Conservation (phyloP, 805 yeast species). For the Saturnispora saitoi region DNA sequence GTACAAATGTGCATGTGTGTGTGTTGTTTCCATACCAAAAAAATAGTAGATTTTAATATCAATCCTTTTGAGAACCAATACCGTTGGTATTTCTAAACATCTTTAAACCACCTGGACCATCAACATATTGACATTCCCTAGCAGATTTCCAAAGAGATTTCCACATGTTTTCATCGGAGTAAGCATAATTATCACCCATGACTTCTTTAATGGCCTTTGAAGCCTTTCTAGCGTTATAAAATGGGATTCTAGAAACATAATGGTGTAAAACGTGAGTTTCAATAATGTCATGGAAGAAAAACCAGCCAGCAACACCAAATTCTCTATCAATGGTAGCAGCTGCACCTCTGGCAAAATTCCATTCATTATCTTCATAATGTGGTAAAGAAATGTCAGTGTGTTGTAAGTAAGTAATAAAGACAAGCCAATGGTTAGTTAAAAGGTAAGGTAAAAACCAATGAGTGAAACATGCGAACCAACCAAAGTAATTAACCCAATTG, state of each 20-base stretch:
- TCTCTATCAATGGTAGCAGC: constrained; percentile 83
- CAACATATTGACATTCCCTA: constrained; percentile 65
- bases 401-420: constrained; percentile 76
- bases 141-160: constrained; percentile 51
- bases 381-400: constrained; percentile 77
- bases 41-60: background rate
- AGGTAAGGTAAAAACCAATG: constrained; percentile 73
- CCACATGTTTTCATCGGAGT: constrained; percentile 68
- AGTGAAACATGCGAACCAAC: constrained; percentile 52
- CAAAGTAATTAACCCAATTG: constrained; percentile 53
- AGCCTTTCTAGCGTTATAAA: constrained; percentile 78
- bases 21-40: background rate
- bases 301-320: constrained; percentile 70
- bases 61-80: constrained; percentile 31
- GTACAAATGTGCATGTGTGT: background rate
- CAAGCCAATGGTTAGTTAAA: constrained; percentile 85
- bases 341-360: constrained; percentile 88
- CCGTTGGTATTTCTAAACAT: constrained; percentile 72
- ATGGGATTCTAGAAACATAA: constrained; percentile 75
- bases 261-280: constrained; percentile 89
- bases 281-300: constrained; percentile 79
- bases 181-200: constrained; percentile 73
- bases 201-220: constrained; percentile 71
- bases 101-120: constrained; percentile 58
- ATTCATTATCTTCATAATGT: constrained; percentile 64